A percentile compares a stretch with the other conserved stretches of the same genome.
phyloP scores from a whole-genome alignment of 1,139 yeast species.

The Scheffersomyces cryptocercus region DNA sequence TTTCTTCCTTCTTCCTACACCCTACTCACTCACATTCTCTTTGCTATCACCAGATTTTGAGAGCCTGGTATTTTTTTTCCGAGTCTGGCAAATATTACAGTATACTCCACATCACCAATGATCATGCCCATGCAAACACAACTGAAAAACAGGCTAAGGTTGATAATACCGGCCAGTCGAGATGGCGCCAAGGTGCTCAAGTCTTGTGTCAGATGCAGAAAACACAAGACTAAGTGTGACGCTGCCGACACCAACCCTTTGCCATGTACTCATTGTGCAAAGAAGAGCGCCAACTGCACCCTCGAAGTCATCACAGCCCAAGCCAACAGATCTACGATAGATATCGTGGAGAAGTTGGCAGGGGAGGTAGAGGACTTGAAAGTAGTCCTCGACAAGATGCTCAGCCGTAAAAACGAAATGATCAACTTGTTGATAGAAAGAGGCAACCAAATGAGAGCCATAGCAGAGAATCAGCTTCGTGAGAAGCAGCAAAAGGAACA shows the following conservation, averaged over 20 bases:
- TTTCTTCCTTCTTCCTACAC: no score
- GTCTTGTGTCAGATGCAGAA: slow-evolving; percentile 63
- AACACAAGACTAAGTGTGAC: slow-evolving; percentile 67
- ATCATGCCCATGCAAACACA: slow-evolving; percentile 23
- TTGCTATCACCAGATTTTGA: no score
- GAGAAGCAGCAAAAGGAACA: slow-evolving; percentile 1
- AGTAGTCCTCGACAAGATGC: slow-evolving; percentile 24
- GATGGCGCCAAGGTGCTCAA: slow-evolving; percentile 35
- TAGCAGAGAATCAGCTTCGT: neutral
- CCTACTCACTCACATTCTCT: no score
- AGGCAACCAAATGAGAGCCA: slow-evolving; percentile 8
- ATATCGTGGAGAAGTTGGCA: slow-evolving; percentile 33
- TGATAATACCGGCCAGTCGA: slow-evolving; percentile 19
- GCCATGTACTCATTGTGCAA: slow-evolving; percentile 60
- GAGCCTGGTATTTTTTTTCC: no score
- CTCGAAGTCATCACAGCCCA: slow-evolving; percentile 38
- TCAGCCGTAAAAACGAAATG: slow-evolving; percentile 26
- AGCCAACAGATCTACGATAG: slow-evolving; percentile 28
- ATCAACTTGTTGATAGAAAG: slow-evolving; percentile 23
- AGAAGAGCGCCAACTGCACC: slow-evolving; percentile 51
- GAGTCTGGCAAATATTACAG: no score
- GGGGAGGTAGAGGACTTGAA: slow-evolving; percentile 30
- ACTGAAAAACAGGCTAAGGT: slow-evolving; percentile 21
- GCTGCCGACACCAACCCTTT: slow-evolving; percentile 51
- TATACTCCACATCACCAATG: slow-evolving; percentile 4